Evolutionary conservation across 2,329 filamentous ascomycete species (phyloP).

Genomic region (Albifimbria verrucaria): DNA sequence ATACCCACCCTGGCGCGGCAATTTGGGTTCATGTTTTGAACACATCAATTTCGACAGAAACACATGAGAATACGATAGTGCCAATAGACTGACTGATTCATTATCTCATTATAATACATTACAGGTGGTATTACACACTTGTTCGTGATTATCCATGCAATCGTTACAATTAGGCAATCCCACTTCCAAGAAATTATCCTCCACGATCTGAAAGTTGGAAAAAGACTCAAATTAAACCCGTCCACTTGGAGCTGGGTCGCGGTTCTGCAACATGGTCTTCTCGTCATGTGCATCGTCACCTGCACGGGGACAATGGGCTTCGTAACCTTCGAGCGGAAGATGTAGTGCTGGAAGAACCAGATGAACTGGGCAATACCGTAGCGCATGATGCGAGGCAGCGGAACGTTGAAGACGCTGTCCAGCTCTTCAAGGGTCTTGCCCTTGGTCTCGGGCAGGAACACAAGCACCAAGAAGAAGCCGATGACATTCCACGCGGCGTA

Average conservation of each 20-base stretch:
- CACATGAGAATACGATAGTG: no score
- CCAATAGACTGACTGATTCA: no score
- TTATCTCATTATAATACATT: no score
- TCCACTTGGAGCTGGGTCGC: constrained; percentile 12
- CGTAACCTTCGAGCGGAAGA: constrained; percentile 11
- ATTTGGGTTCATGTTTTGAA: no score
- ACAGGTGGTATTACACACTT: no score
- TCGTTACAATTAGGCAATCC: no score
- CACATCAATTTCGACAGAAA: no score
- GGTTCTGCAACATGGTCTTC: constrained; percentile 11
- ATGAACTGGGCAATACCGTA: constrained; percentile 19
- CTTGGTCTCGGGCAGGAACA: constrained; percentile 33
- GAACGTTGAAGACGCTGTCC: constrained; percentile 29
- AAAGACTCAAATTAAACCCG: constrained; percentile 7
- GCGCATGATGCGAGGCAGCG: constrained; percentile 20
- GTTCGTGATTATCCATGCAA: no score
- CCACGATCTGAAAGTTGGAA: no score
- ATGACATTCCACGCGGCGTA: constrained; percentile 35
- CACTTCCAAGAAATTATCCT: no score
- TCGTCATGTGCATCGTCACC: constrained; percentile 14
- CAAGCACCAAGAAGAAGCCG: constrained; percentile 29
- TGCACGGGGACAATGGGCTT: constrained; percentile 14
- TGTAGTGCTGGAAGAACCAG: constrained; percentile 18
- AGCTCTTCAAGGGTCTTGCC: constrained; percentile 30
- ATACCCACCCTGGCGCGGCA: no score